These are phyloP conservation scores for Tolypocladium paradoxum DNA, from an alignment of 2,329 filamentous ascomycete species.

Conservation along the genomic window DNA sequence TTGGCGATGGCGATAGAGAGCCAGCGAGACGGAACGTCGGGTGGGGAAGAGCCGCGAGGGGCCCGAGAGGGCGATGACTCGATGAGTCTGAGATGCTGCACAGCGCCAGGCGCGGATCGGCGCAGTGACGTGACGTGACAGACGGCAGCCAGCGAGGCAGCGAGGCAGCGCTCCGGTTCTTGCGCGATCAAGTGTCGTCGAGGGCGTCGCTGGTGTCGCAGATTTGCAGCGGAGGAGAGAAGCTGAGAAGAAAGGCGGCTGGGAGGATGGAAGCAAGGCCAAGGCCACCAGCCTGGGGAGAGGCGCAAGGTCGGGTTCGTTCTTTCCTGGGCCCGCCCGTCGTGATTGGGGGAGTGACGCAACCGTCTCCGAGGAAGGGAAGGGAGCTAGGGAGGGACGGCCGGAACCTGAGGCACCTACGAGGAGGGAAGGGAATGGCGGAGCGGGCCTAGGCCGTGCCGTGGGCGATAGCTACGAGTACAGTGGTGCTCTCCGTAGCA, in stretches of 20 bases:
- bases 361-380: not conserved
- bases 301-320: not conserved
- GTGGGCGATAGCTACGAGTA: not conserved
- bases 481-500: too few relatives aligned
- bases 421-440: not conserved
- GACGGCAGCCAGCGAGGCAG: not conserved
- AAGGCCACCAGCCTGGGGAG: not conserved
- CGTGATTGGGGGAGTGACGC: not conserved
- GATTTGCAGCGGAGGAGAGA: not conserved
- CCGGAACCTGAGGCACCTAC: too few relatives aligned
- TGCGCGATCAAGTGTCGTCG: not conserved
- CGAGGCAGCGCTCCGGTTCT: not conserved
- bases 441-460: not conserved
- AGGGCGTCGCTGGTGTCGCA: not conserved
- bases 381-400: not conserved
- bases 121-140: not conserved
- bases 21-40: not conserved
- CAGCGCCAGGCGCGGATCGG: not conserved
- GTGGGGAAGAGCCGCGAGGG: not conserved
- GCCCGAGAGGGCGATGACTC: not conserved
- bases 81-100: not conserved
- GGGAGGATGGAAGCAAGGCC: not conserved
- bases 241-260: not conserved
- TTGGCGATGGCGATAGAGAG: not conserved
- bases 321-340: not conserved